Percentiles rank a stretch among this genome's conserved stretches.
These are phyloP conservation scores for Casaregolazyma suthepensis DNA, from an alignment of 1,139 yeast genomes.

Conservation along the genomic window DNA sequence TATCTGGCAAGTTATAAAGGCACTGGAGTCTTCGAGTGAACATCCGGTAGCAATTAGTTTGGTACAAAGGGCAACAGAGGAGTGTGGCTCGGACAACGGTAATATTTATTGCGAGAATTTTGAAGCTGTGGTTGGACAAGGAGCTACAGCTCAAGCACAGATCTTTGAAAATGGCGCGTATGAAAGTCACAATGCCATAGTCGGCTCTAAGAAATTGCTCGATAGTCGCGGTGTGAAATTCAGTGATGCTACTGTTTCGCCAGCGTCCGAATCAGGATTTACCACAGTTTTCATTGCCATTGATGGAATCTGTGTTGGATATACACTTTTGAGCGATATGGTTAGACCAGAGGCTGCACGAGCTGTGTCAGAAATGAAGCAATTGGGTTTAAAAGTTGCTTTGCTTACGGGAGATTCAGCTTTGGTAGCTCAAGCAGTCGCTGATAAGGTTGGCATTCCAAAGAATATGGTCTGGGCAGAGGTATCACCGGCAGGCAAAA, in stretches of 20 bases:
- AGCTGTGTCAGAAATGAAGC: constrained; percentile 52
- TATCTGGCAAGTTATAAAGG: constrained; percentile 53
- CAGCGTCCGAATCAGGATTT: constrained; percentile 16
- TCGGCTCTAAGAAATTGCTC: constrained; percentile 56
- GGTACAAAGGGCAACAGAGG: constrained; percentile 31
- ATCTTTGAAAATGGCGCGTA: constrained; percentile 20
- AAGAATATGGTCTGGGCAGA: constrained; percentile 64
- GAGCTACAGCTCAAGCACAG: constrained; percentile 50
- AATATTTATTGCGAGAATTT: constrained; percentile 39
- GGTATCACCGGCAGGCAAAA: constrained; percentile 72
- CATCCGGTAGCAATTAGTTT: constrained; percentile 87
- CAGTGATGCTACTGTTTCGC: constrained; percentile 18
- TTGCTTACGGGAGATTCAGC: constrained; percentile 86
- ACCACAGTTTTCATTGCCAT: constrained; percentile 42
- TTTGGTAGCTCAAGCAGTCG: constrained; percentile 59
- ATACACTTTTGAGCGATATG: constrained; percentile 61
- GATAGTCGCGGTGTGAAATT: constrained; percentile 21
- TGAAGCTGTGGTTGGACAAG: constrained; percentile 61
- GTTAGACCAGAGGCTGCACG: constrained; percentile 59
- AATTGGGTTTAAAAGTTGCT: constrained; percentile 60
- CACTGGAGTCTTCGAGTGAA: constrained; percentile 66
- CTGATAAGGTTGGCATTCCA: constrained; percentile 61
- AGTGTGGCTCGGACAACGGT: constrained; percentile 16
- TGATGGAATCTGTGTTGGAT: constrained; percentile 56
- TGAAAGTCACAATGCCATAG: constrained; percentile 34